Evolutionary conservation across 2,329 filamentous ascomycete genomes (phyloP), one percentile per base, ranked within the genome.

Genomic region (Ceratocystis lukuohia): DNA sequence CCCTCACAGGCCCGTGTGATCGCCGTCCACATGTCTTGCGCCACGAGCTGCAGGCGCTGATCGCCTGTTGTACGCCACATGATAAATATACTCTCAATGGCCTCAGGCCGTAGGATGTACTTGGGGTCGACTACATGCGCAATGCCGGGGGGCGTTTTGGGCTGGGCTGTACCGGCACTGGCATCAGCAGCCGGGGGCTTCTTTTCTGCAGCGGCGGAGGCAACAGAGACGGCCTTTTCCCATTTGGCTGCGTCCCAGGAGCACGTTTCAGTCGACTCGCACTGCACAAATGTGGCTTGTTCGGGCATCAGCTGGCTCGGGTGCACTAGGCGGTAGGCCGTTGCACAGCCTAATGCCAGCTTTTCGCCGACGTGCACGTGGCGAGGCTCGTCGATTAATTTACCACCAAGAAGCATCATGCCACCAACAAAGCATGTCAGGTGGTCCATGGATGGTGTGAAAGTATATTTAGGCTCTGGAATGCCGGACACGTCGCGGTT

Each of bases 31-130:
- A 91, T 91, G 66, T 78, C 77, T 88, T 88, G 91, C 1, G 87
- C 88, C 72, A 84, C 84, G 67, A 87, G 81, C 72, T 83, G 83
- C 80, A 85, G 88, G 62, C 78, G 76, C 1, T 78, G 70, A 69
- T 89, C 83, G 30, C 87, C 88, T 0, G 88, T 91, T 67, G 89
- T 79, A 67, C 88, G 83, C 73, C 87, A 90, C 78, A 93, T 83
- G 72, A 90, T 82, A 74, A 90, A 93, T 3, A 94, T 83, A 15
- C 85, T 88, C 76, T 93, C 89, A 65, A 93, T 90, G 1, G 88
- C 88, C 75, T 93, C 89, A 22, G 88, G 88, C 67, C 86, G 81
- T 57, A 90, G 78, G 37, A 88, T 82, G 72, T 89, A 89, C 66
- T 80, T 79, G 50, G 77, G 75, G 67, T 86, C 82, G 53, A 76